Percentiles rank a stretch among this genome's conserved stretches.
phyloP scores from a whole-genome alignment of 2,329 filamentous ascomycete species.

The Talaromyces pinophilus region DNA sequence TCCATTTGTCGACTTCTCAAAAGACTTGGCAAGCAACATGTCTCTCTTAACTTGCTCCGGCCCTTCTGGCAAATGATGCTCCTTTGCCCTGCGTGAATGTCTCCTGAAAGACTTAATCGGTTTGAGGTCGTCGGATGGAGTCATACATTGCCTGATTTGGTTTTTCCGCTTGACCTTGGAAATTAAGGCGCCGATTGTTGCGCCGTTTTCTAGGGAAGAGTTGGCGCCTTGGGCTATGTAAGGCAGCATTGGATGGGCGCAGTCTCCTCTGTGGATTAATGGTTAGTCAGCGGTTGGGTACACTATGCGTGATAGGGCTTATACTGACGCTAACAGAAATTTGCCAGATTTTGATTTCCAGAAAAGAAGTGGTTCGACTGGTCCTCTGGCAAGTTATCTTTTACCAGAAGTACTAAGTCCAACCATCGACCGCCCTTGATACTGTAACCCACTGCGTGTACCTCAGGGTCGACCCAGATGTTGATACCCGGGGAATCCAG shows the following conservation, averaged over 20 bases:
- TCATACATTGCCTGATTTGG: not conserved
- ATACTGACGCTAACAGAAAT: not conserved
- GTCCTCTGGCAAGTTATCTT: not conserved
- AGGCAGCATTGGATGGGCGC: slow-evolving; percentile 65
- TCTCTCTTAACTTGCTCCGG: slow-evolving; percentile 2
- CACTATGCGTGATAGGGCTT: not conserved
- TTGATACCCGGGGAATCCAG: not conserved
- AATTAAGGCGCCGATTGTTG: slow-evolving; percentile 55
- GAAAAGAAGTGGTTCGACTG: not conserved
- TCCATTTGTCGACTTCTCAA: not conserved
- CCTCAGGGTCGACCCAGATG: not conserved
- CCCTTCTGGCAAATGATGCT: not conserved
- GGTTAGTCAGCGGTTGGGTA: not conserved
- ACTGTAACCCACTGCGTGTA: not conserved
- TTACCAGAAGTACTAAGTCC: not conserved
- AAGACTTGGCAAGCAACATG: not conserved
- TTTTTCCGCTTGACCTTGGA: not conserved
- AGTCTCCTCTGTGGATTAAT: not conserved
- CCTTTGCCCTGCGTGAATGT: not conserved
- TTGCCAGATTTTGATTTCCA: not conserved
- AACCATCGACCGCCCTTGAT: not conserved
- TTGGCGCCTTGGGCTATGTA: slow-evolving; percentile 69
- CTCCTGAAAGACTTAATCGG: not conserved
- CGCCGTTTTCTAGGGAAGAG: slow-evolving; percentile 67
- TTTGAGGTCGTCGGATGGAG: not conserved